Conservation (phyloP, 208 protist species). For the Kentomonas sorsogonicus region DNA sequence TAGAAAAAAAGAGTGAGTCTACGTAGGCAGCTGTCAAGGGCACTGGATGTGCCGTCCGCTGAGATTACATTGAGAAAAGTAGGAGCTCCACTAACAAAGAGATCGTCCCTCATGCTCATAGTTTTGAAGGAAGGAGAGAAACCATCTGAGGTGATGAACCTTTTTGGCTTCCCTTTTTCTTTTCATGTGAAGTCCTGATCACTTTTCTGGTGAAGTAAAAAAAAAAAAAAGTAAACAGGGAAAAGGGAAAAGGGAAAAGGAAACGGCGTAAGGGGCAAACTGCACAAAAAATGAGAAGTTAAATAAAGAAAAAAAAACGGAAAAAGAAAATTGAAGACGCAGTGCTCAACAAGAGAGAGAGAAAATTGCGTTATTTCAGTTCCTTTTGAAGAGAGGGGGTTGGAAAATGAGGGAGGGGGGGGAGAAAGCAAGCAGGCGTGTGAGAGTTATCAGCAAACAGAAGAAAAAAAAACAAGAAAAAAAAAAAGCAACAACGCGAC, state of each 20-base stretch:
- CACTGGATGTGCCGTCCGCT: too few relatives aligned
- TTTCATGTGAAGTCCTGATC: too few relatives aligned
- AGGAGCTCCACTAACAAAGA: too few relatives aligned
- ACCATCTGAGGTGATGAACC: too few relatives aligned
- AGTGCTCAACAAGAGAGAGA: neutral
- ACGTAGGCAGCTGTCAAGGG: too few relatives aligned
- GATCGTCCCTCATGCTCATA: too few relatives aligned
- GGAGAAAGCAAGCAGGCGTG: slow-evolving; percentile 6
- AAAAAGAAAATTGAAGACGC: neutral
- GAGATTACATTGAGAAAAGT: too few relatives aligned
- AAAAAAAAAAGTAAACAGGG: neutral
- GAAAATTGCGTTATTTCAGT: neutral
- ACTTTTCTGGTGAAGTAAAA: too few relatives aligned
- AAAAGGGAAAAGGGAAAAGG: slow-evolving; percentile 2
- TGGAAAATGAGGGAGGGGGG: slow-evolving; percentile 6
- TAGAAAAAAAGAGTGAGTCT: neutral
- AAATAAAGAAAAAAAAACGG: neutral
- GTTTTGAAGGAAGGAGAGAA: too few relatives aligned
- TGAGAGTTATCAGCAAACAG: slow-evolving; percentile 2
- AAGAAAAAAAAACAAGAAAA: slow-evolving; percentile 9
- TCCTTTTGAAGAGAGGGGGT: neutral
- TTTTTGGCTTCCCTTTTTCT: too few relatives aligned
- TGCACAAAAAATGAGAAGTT: too few relatives aligned
- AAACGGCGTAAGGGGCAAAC: too few relatives aligned
- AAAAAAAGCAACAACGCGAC: slow-evolving; percentile 7